These are phyloP conservation scores for Bolboschoenus planiculmis DNA, from an alignment of 176 grass and related monocot genomes.

Conservation along the genomic window DNA sequence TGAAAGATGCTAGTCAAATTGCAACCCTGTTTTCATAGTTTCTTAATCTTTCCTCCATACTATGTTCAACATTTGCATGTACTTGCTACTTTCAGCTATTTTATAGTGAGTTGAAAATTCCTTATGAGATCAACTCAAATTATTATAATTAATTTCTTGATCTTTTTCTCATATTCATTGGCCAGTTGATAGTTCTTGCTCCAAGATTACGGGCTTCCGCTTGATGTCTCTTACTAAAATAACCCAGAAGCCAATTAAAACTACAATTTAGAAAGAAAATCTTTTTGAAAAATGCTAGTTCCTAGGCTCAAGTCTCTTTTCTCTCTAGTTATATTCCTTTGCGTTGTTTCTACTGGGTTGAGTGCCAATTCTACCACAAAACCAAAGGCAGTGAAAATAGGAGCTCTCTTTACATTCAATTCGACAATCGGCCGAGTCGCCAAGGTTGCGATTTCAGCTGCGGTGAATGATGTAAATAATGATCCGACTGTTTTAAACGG, in stretches of 20 bases:
- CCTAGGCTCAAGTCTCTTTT: neutral
- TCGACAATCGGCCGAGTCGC: constrained; percentile 75
- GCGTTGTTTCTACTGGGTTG: constrained; percentile 25
- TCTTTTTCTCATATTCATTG: neutral
- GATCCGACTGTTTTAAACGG: constrained; percentile 53
- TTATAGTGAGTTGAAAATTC: neutral
- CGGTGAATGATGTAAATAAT: constrained; percentile 61
- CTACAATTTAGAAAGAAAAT: neutral
- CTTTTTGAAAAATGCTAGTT: neutral
- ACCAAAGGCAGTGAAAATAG: constrained; percentile 46
- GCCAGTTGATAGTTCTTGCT: neutral
- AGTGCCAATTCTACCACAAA: constrained; percentile 28
- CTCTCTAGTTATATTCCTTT: constrained; percentile 32
- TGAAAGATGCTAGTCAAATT: neutral
- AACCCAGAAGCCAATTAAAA: constrained; percentile 1
- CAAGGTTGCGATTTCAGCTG: constrained; percentile 56
- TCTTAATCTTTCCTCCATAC: neutral
- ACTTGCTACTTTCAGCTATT: neutral
- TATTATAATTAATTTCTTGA: neutral
- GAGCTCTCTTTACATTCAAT: constrained; percentile 56
- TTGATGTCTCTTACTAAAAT: neutral
- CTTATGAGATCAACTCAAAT: neutral
- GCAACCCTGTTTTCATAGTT: neutral
- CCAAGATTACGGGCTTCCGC: neutral
- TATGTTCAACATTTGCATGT: neutral